These are phyloP conservation scores for Calonectria ilicicola DNA, from an alignment of 2,329 filamentous ascomycete species.

Conservation along the genomic window DNA sequence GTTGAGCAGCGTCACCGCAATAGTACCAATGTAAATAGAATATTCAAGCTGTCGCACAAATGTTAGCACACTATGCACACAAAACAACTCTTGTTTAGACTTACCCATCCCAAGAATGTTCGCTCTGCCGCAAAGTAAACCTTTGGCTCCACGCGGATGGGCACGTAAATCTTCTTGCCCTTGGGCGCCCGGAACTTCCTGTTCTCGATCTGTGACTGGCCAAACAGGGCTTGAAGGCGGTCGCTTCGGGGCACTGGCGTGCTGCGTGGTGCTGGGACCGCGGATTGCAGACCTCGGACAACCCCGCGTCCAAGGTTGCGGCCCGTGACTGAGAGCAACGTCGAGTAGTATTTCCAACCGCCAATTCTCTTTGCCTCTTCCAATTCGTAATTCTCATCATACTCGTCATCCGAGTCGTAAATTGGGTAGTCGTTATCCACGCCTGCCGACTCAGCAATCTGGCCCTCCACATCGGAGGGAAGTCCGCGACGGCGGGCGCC, in stretches of 20 bases:
- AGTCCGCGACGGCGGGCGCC: constrained; percentile 57
- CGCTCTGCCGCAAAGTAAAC: constrained; percentile 97
- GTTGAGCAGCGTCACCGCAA: constrained; percentile 86
- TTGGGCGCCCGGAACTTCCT: constrained; percentile 79
- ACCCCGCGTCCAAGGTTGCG: constrained; percentile 56
- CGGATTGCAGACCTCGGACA: constrained; percentile 58
- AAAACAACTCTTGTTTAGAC: constrained; percentile 44
- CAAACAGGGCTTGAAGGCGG: constrained; percentile 65
- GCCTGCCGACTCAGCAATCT: constrained; percentile 73
- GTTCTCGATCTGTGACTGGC: constrained; percentile 65
- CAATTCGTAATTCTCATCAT: constrained; percentile 78
- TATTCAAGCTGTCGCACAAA: constrained; percentile 79
- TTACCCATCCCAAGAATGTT: constrained; percentile 93
- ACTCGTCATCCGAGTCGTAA: constrained; percentile 89
- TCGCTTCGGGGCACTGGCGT: constrained; percentile 69
- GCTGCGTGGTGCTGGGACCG: constrained; percentile 67
- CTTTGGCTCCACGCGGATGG: constrained; percentile 95
- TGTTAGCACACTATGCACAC: neutral
- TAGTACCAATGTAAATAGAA: constrained; percentile 91
- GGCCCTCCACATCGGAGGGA: constrained; percentile 80
- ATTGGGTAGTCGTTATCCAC: constrained; percentile 81
- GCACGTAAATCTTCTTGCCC: constrained; percentile 94
- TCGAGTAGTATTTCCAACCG: constrained; percentile 79
- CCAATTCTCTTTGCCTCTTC: constrained; percentile 83
- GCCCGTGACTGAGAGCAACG: constrained; percentile 64